Evolutionary conservation across 2,329 filamentous ascomycete genomes (phyloP), one percentile per base, ranked within the genome.

Genomic region (Cercospora berteroae): DNA sequence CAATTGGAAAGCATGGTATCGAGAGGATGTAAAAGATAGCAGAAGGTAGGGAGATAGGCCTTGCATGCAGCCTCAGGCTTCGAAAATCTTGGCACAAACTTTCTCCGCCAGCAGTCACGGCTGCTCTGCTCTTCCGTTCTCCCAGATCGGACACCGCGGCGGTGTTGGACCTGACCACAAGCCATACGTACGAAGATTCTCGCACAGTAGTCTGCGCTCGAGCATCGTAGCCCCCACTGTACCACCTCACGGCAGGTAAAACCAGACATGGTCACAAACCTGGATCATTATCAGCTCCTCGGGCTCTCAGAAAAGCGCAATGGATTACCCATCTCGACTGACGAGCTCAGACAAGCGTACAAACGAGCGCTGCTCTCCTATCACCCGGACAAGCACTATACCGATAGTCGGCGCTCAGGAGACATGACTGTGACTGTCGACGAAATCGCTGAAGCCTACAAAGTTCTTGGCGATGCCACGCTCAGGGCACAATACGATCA

Each of bases 401-500:
- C 27, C 31, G 44, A 25, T 23, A 33, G 18, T 20, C 29, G 25
- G 25, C 18, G 42, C 7, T 61, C 29, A 3, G 52, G 20, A 39
- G 80, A 76, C 65, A 16, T 52, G 20, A 44, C 36, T 5, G 64
- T 72, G 7, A 84, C 84, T 10, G 79, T 89, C 58, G 87, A 89
- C 74, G 80, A 86, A 57, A 87, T 89, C 29, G 85, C 84, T 18
- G 76, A 82, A n/a, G 87, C 87, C 4, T 88, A 87, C 75, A 83
- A 82, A 61, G 82, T 82, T 0, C 81, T 89, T 2, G 80, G 81
- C 0, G 79, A 85, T 55, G 78, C 83, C 0, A 50, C 58, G 1
- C 68, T 77, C 6, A 82, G 82, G 42, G 73, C 76, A 0, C 83
- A 84, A 60, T 88, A 87, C 71, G 83, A 87, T 71, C 79, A 79